phyloP scores from a whole-genome alignment of 2,329 filamentous ascomycete species.

The Paecilomyces fulvus region DNA sequence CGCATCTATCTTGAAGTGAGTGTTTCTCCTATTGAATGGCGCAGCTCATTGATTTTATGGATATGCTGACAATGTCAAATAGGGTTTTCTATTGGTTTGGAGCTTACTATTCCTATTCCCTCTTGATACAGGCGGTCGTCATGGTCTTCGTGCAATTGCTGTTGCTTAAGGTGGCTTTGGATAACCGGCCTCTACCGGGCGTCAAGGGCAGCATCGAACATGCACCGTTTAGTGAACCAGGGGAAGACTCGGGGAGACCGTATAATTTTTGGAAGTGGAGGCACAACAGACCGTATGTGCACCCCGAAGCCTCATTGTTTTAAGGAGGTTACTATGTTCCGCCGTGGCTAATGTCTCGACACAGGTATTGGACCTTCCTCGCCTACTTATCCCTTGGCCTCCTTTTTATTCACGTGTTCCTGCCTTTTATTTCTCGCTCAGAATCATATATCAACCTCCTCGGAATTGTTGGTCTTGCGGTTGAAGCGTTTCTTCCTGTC shows the following conservation, averaged over 20 bases:
- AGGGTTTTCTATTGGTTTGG: slow-evolving; percentile 61
- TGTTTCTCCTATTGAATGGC: neutral
- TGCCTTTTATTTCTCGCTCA: slow-evolving; percentile 40
- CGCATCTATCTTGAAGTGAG: slow-evolving; percentile 54
- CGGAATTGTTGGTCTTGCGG: slow-evolving; percentile 38
- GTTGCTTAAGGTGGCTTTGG: slow-evolving; percentile 53
- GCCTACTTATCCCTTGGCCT: slow-evolving; percentile 44
- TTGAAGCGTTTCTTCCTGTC: slow-evolving; percentile 40
- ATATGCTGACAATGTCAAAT: slow-evolving; percentile 4
- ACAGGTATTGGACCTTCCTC: slow-evolving; percentile 50
- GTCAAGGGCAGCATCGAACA: slow-evolving; percentile 32
- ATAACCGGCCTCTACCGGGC: slow-evolving; percentile 42
- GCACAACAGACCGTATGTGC: slow-evolving; percentile 41
- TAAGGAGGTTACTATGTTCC: neutral
- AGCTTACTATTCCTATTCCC: slow-evolving; percentile 49
- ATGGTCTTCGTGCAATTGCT: slow-evolving; percentile 53
- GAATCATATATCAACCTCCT: slow-evolving; percentile 36
- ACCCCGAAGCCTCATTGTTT: neutral
- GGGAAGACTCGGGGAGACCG: slow-evolving; percentile 35
- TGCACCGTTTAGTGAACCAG: slow-evolving; percentile 28
- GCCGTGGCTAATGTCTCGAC: slow-evolving; percentile 8
- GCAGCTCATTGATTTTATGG: slow-evolving; percentile 1
- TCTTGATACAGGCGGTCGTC: slow-evolving; percentile 52
- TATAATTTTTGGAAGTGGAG: slow-evolving; percentile 59
- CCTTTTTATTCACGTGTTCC: slow-evolving; percentile 44